Percentiles rank a stretch among this genome's conserved stretches.
Evolutionary conservation across 768 basidiomycete species (phyloP).

Genomic region (Boletus sensibilis): DNA sequence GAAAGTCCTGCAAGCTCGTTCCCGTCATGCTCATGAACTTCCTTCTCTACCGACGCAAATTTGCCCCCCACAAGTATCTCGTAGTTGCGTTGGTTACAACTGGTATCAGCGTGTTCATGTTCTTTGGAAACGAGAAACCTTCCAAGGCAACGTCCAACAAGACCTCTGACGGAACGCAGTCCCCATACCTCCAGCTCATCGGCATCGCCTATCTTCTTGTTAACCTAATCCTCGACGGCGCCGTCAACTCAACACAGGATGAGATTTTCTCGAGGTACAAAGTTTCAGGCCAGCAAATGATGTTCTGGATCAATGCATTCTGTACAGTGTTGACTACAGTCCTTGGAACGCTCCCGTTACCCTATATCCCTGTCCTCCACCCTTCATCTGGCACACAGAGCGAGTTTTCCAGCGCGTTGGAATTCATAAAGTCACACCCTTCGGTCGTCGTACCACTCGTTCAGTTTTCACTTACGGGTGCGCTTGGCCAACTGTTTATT

Average conservation of each 20-base stretch:
- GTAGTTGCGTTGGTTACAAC: slow-evolving; percentile 91
- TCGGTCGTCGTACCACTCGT: slow-evolving; percentile 67
- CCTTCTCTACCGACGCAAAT: slow-evolving; percentile 87
- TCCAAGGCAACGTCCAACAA: slow-evolving; percentile 38
- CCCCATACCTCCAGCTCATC: slow-evolving; percentile 59
- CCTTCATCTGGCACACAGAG: slow-evolving; percentile 57
- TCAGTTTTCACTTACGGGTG: slow-evolving; percentile 87
- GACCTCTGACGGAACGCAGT: slow-evolving; percentile 25
- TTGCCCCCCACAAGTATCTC: slow-evolving; percentile 92
- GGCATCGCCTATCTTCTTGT: slow-evolving; percentile 76
- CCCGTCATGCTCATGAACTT: slow-evolving; percentile 99
- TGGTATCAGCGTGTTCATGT: slow-evolving; percentile 95
- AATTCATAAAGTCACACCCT: slow-evolving; percentile 79
- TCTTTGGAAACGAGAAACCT: slow-evolving; percentile 62
- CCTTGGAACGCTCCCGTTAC: slow-evolving; percentile 73
- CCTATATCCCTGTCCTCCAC: slow-evolving; percentile 79
- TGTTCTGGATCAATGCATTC: slow-evolving; percentile 96
- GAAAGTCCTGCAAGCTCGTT: slow-evolving; percentile 98
- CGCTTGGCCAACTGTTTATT: slow-evolving; percentile 95
- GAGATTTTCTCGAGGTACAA: slow-evolving; percentile 84
- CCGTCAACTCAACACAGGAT: slow-evolving; percentile 95
- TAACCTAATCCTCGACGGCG: slow-evolving; percentile 90
- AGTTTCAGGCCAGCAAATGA: slow-evolving; percentile 93
- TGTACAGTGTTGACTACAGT: slow-evolving; percentile 70
- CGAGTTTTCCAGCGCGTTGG: slow-evolving; percentile 66